Evolutionary conservation across 2,329 filamentous ascomycete species (phyloP), one percentile per base, ranked within the genome.

Genomic region (Curvularia spicifera): DNA sequence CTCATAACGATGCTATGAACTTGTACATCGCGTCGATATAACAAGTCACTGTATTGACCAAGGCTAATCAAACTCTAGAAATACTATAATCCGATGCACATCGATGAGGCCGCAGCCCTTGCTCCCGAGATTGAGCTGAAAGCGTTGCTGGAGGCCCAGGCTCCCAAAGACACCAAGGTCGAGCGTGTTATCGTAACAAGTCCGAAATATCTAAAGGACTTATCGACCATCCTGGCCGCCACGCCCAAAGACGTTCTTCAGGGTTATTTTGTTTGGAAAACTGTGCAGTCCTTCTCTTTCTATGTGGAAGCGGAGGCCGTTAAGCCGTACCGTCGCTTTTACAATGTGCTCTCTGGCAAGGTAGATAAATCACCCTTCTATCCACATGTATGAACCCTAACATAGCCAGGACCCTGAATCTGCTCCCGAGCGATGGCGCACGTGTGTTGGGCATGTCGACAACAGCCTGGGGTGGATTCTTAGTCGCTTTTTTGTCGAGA

Each of bases 401-500:
- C 53, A 33, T 20, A 8, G 31, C 0, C 20, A 71, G 78, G 86
- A 88, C 53, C 83, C 87, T 0, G 81, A 89, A 51, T 84, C 87
- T 2, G 81, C 80, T 20, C 78, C 85, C 13, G 89, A 91, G 67
- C 82, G 88, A 48, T 90, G 88, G 88, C 82, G 87, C 65, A 87
- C 81, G 6, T 91, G 89, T 65, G 81, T 90, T 28, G 71, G 71
- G 7, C 80, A 83, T 33, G 81, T 88, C 5, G 86, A 89, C 61
- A 72, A 75, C 22, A 83, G 84, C 5, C 72, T 91, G 22, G 84
- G 84, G 2, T 91, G 88, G 88, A 87, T 89, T 48, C 77, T 90
- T 15, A 89, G 87, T 69, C 85, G 87, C 22, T 91, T 91, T 77
- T 92, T 88, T 62, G 81, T 91, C 1, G 84, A 91, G 60, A 85